Conservation (phyloP, 2,329 filamentous ascomycete genomes). For the Clonostachys byssicola region DNA sequence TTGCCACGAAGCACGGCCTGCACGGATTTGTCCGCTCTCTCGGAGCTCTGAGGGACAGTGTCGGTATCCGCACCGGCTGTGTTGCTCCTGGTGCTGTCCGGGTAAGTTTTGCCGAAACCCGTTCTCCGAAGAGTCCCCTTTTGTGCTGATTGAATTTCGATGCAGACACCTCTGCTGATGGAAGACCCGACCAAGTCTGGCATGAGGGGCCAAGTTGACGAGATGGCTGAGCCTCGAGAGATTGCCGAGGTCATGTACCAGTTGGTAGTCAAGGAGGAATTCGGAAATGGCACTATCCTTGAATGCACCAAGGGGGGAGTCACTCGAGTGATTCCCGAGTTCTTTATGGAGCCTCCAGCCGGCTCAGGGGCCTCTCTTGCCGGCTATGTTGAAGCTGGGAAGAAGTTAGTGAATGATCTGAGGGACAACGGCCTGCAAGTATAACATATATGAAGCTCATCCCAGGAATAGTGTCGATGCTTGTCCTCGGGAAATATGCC, state of each 20-base stretch:
- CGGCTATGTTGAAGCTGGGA: constrained; percentile 13
- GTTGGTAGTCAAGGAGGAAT: constrained; percentile 4
- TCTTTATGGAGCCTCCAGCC: constrained; percentile 14
- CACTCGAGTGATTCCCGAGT: constrained; percentile 19
- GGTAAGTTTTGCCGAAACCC: constrained; percentile 9
- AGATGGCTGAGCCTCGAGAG: constrained; percentile 21
- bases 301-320: constrained; percentile 8
- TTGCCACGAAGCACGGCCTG: constrained; percentile 28
- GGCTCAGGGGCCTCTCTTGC: constrained; percentile 12
- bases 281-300: constrained; percentile 13
- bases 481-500: no score
- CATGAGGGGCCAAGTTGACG: constrained; percentile 15
- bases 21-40: constrained; percentile 26
- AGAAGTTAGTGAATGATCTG: constrained; percentile 12
- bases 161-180: constrained; percentile 24
- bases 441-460: no score
- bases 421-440: constrained; percentile 9
- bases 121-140: background rate
- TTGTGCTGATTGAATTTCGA: background rate
- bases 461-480: no score
- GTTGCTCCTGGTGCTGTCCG: constrained; percentile 25
- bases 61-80: constrained; percentile 24
- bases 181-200: constrained; percentile 20
- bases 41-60: constrained; percentile 15
- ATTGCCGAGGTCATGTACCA: constrained; percentile 19